Base-by-base conservation (phyloP, 2,329 filamentous ascomycete species). In the Aureobasidium sp. region DNA sequence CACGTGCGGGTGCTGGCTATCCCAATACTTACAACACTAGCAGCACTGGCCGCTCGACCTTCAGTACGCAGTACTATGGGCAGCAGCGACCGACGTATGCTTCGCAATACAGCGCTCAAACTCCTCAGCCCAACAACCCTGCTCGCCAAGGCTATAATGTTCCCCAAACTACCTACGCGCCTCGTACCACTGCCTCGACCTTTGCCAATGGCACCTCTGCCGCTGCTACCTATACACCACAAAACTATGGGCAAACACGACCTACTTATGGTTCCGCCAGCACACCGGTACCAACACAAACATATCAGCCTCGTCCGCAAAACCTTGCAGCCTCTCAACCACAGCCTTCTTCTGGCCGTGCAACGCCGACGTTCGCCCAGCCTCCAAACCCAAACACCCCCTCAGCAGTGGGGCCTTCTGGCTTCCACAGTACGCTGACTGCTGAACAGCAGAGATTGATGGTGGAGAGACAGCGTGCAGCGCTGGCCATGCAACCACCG, bases 381-480 rank as follows among this genome's bases (percentile, higher is more conserved):
- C 66, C 68, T 8, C 66, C 67, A 19, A 69, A 67, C 17, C 23
- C 55, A 11, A 47, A 58, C 43, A 58, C 55, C 5, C 31, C 59
- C 3, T 58, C 60, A n/a, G 60, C 62, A 19, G 35, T 67, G 15
- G 67, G 66, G 4, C 65, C 68, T 6, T 67, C 61, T 46, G 67
- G 67, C 11, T 69, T 66, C 45, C 64, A 66, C 40, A 67, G 65
- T n/a, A 62, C 69, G 58, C 67, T 74, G 66, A 73, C 68, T 19
- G 62, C 64, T 19, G 68, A 68, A 58, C 65, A 74, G 58, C 72
- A 74, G 49, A 65, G 68, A 25, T 66, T 63, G 43, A 69, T 75
- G 64, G 68, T 74, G 64, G 72, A 74, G 35, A 67, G 70, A 29
- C 70, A 73, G 60, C 66, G 70, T 31, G 70, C 69, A 50, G 69